Percentiles rank a stretch among this genome's conserved stretches.
phyloP scores from a whole-genome alignment of 768 basidiomycete genomes.

The Gymnopilus dilepis region DNA sequence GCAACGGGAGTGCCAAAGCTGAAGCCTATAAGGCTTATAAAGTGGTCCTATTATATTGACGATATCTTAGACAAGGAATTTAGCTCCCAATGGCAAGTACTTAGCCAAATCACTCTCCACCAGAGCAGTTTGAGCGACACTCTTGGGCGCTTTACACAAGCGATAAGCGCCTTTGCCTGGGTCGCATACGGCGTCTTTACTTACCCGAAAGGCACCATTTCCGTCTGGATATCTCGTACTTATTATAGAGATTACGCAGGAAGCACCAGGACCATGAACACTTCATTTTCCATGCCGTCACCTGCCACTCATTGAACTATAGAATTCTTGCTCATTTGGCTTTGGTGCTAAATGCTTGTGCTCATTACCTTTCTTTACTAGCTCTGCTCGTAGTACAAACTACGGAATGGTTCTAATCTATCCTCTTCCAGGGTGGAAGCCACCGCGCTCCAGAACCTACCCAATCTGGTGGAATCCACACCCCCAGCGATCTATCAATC shows the following conservation, averaged over 20 bases:
- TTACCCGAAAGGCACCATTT: background rate
- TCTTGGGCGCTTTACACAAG: constrained; percentile 2
- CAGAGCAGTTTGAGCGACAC: background rate
- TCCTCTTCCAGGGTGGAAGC: background rate
- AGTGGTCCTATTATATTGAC: background rate
- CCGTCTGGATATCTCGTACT: background rate
- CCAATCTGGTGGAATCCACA: constrained; percentile 1
- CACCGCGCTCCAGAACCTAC: background rate
- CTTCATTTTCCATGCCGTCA: background rate
- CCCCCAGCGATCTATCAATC: constrained; percentile 16
- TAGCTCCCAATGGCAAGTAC: too few species aligned
- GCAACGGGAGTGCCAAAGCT: background rate
- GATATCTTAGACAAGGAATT: too few species aligned
- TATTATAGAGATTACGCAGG: background rate
- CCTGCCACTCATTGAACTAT: background rate
- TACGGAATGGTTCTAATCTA: background rate
- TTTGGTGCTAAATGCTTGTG: background rate
- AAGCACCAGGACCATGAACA: background rate
- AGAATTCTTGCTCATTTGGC: background rate
- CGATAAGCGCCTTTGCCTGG: background rate
- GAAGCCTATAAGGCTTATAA: background rate
- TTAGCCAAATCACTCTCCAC: too few species aligned
- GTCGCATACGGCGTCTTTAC: background rate
- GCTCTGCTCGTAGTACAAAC: background rate
- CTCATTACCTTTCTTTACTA: background rate